These are phyloP conservation scores for Emergomyces pasteurianus DNA, from an alignment of 2,329 filamentous ascomycete genomes.

Conservation along the genomic window DNA sequence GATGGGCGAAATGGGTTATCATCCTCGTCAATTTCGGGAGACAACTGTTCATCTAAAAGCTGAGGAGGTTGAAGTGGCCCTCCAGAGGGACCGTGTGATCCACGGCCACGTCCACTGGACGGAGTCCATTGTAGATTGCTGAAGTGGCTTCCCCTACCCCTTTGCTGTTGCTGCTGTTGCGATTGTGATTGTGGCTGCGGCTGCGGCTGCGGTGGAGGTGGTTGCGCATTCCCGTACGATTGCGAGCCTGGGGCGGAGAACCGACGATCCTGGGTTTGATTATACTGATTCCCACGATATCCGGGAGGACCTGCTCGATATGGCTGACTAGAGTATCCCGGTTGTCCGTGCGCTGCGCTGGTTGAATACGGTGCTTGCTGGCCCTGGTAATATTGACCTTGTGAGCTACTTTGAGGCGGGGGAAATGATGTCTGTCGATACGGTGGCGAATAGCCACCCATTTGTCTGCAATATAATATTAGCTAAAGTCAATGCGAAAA, in stretches of 20 bases:
- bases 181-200: neutral
- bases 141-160: conserved; percentile 49
- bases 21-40: conserved; percentile 37
- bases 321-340: conserved; percentile 37
- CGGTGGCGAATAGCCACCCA: conserved; percentile 49
- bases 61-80: conserved; percentile 18
- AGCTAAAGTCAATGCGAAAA: conserved; percentile 16
- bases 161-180: conserved; percentile 21
- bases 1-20: conserved; percentile 52
- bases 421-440: conserved; percentile 47
- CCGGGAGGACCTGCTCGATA: conserved; percentile 42
- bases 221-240: conserved; percentile 28
- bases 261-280: conserved; percentile 33
- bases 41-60: conserved; percentile 23
- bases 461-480: conserved; percentile 23
- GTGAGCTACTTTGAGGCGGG: conserved; percentile 38
- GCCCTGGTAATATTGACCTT: conserved; percentile 44
- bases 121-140: conserved; percentile 62
- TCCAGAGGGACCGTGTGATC: conserved; percentile 23
- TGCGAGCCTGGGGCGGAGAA: conserved; percentile 36
- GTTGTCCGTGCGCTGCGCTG: conserved; percentile 46
- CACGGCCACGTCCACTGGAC: conserved; percentile 40
- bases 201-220: neutral
- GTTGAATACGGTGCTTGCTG: conserved; percentile 38
- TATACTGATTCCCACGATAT: conserved; percentile 50